Evolutionary conservation across 2,329 filamentous ascomycete genomes (phyloP), one percentile per base, ranked within the genome.

Genomic region (Alternaria brassicae): DNA sequence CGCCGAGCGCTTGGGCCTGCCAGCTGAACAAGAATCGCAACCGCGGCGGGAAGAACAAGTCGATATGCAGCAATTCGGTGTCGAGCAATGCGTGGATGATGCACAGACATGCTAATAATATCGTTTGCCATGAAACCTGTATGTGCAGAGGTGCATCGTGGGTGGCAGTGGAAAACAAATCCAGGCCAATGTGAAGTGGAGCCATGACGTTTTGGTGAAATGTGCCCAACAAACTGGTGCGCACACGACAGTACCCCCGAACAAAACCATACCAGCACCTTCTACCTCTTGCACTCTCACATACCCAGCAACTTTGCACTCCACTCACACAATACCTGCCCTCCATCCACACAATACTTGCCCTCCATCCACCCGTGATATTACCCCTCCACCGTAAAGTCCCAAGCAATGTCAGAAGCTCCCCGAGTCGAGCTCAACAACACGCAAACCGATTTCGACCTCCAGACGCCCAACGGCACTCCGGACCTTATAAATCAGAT

Each of bases 381-480:
- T 21, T 32, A 56, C 53, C 50, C 53, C 37, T 52, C 23, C 45
- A 19, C 30, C 17, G 44, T 21, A 49, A 42, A 34, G 2, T n/a
- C 42, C 27, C 7, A 47, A 61, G 45, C 36, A 21, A 76, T 76
- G 73, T 75, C 73, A 59, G 71, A 69, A 49, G 70, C 71, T 62
- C 72, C 72, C 54, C 72, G 71, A 54, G 66, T 75, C 51, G 68
- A 74, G 60, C 69, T 73, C 47, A 70, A 58, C 63, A 71, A 63
- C 61, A 65, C 62, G 15, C 63, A 69, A 42, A 58, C 65, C 28
- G 73, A 74, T 60, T 66, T 73, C 23, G 73, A 74, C 51, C 63
- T 55, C 60, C 57, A 70, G 63, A 57, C 67, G n/a, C 71, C 66
- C 65, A 61, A 63, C 63, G 63, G 39, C 53, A 63, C 64, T 27